Evolutionary conservation across 129 eudicot genomes (phyloP).

Genomic region (Centella asiatica): DNA sequence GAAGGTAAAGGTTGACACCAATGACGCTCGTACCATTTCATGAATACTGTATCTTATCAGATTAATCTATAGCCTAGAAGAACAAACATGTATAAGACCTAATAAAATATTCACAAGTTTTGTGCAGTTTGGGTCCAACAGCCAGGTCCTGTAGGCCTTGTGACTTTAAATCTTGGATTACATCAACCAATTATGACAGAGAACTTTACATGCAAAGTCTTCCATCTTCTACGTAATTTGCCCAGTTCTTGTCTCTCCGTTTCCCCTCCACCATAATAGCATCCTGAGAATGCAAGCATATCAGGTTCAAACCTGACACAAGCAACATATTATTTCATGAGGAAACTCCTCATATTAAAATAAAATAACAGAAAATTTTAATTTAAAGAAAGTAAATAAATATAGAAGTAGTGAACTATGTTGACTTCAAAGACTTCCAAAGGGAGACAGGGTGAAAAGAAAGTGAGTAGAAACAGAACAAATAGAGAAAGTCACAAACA

Average conservation of each 20-base stretch:
- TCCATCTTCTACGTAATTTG: slow-evolving; percentile 83
- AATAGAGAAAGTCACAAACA: too few relatives aligned
- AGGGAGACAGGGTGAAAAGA: slow-evolving; percentile 2
- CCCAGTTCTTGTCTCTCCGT: slow-evolving; percentile 74
- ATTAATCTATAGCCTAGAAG: neutral
- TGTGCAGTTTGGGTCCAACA: neutral
- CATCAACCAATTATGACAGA: slow-evolving; percentile 2
- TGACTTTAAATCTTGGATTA: neutral
- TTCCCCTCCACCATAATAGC: slow-evolving; percentile 89
- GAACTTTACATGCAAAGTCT: slow-evolving; percentile 78
- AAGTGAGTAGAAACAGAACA: too few relatives aligned
- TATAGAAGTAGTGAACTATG: too few relatives aligned
- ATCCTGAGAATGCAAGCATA: slow-evolving; percentile 98
- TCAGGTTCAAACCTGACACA: slow-evolving; percentile 89
- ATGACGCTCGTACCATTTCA: neutral
- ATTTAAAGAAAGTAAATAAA: neutral
- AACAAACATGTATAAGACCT: neutral
- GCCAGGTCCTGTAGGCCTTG: neutral
- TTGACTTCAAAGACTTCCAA: neutral
- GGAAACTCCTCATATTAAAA: neutral
- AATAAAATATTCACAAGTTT: neutral
- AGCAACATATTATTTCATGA: slow-evolving; percentile 19
- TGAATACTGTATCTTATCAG: neutral
- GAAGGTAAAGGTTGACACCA: neutral
- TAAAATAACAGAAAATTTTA: neutral